A percentile compares a stretch with the other conserved stretches of the same genome.
Evolutionary conservation across 305 asterid species (phyloP).

Genomic region (Fraxinus albicans): DNA sequence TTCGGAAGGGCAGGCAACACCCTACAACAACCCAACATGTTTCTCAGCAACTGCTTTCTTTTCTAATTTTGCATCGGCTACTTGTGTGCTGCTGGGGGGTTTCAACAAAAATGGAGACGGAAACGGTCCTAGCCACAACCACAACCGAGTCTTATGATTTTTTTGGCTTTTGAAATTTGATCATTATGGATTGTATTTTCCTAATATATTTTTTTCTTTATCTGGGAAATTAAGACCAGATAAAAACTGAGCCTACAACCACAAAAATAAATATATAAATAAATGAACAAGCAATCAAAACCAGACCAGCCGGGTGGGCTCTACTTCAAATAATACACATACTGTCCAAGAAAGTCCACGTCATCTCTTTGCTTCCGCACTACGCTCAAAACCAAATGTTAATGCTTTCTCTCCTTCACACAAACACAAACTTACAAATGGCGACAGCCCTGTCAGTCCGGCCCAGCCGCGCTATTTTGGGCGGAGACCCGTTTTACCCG

Average conservation of each 20-base stretch:
- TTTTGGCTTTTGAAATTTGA: background rate
- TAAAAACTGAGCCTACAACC: background rate
- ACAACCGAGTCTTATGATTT: background rate
- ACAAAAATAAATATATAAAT: background rate
- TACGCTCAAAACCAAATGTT: slow-evolving; percentile 10
- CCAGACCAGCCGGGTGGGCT: background rate
- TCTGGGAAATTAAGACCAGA: background rate
- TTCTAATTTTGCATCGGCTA: slow-evolving; percentile 11
- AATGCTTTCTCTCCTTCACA: slow-evolving; percentile 12
- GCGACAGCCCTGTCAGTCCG: slow-evolving; percentile 76
- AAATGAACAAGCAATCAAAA: background rate
- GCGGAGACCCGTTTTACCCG: slow-evolving; percentile 26
- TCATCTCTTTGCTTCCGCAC: slow-evolving; percentile 36
- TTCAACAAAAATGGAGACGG: background rate
- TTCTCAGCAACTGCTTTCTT: background rate
- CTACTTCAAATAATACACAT: background rate
- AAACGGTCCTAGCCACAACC: slow-evolving; percentile 7
- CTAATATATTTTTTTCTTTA: background rate
- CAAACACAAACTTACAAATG: slow-evolving; percentile 34
- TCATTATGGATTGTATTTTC: background rate
- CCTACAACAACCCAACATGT: slow-evolving; percentile 43
- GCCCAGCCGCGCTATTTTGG: slow-evolving; percentile 52
- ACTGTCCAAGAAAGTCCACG: slow-evolving; percentile 38
- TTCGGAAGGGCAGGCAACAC: slow-evolving; percentile 29
- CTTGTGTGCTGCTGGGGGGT: slow-evolving; percentile 15